Conservation (phyloP, 2,329 filamentous ascomycete genomes). For the Coniochaeta ligniaria region DNA sequence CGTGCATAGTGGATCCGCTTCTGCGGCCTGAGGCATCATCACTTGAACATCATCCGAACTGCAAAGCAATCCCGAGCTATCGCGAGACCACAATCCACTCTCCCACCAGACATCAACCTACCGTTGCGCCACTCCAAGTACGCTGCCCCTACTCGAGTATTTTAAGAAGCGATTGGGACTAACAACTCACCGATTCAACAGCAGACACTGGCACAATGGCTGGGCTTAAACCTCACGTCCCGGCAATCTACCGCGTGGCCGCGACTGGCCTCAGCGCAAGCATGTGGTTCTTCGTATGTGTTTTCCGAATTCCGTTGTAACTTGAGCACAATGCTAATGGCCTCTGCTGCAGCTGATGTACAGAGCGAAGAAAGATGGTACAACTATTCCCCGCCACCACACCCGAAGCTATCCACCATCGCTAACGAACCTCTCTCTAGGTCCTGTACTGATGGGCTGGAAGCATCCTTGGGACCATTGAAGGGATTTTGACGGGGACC, state of each 20-base stretch:
- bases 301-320: conserved; percentile 6
- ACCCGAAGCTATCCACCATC: not conserved
- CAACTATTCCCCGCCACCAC: conserved; percentile 2
- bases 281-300: conserved; percentile 98
- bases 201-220: conserved; percentile 24
- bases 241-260: conserved; percentile 69
- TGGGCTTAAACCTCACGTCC: conserved; percentile 36
- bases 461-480: conserved; percentile 96
- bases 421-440: conserved; percentile 24
- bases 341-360: conserved; percentile 68
- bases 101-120: conserved; percentile 4
- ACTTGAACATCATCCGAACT: conserved; percentile 1
- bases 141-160: not conserved
- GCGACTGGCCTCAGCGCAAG: conserved; percentile 84
- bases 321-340: not conserved
- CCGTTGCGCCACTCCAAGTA: not conserved
- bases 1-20: not conserved
- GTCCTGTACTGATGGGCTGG: conserved; percentile 77
- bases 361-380: conserved; percentile 90
- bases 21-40: conserved; percentile 4
- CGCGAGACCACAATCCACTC: not conserved
- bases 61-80: conserved; percentile 3
- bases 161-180: not conserved
- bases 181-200: conserved; percentile 3
- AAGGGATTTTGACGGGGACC: not conserved